Percentiles rank a stretch among this genome's conserved stretches.
Conservation (phyloP, 2,329 filamentous ascomycete genomes). For the Calonectria pseudoturangicola region DNA sequence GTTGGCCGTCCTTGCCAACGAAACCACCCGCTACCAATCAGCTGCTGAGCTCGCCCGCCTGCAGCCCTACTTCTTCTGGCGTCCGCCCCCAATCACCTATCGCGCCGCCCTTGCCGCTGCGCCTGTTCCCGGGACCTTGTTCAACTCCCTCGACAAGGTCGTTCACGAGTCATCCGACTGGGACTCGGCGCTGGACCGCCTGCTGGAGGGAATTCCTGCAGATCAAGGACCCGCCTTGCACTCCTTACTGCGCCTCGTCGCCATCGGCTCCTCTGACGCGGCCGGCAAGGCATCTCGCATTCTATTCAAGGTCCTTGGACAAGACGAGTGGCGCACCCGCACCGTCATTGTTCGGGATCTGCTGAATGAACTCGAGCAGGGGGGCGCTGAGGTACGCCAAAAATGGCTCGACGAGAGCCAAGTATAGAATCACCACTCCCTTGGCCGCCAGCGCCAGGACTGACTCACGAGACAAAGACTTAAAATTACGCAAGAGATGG, state of each 20-base stretch:
- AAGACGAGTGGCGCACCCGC: slow-evolving; percentile 59
- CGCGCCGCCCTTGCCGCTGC: slow-evolving; percentile 49
- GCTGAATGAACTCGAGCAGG: slow-evolving; percentile 46
- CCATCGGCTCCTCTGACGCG: slow-evolving; percentile 56
- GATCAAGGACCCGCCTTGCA: slow-evolving; percentile 52
- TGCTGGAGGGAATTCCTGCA: slow-evolving; percentile 41
- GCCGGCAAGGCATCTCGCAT: slow-evolving; percentile 55
- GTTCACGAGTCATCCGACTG: slow-evolving; percentile 44
- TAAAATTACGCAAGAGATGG: background rate
- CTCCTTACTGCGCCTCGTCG: slow-evolving; percentile 56
- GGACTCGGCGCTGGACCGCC: slow-evolving; percentile 43
- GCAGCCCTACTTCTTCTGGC: slow-evolving; percentile 63
- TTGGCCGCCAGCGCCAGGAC: background rate
- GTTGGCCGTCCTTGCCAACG: slow-evolving; percentile 45
- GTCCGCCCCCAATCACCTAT: slow-evolving; percentile 58
- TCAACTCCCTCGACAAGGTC: slow-evolving; percentile 53
- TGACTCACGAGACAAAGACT: background rate
- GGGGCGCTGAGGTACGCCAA: slow-evolving; percentile 39
- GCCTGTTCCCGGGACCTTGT: slow-evolving; percentile 36
- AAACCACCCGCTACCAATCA: slow-evolving; percentile 50
- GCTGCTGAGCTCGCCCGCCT: slow-evolving; percentile 53
- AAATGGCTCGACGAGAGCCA: slow-evolving; percentile 42
- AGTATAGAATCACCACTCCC: background rate
- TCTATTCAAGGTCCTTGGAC: slow-evolving; percentile 60
- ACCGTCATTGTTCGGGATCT: slow-evolving; percentile 50